Conservation (phyloP, 139 green algal genomes). For the Gonium pectorale region DNA sequence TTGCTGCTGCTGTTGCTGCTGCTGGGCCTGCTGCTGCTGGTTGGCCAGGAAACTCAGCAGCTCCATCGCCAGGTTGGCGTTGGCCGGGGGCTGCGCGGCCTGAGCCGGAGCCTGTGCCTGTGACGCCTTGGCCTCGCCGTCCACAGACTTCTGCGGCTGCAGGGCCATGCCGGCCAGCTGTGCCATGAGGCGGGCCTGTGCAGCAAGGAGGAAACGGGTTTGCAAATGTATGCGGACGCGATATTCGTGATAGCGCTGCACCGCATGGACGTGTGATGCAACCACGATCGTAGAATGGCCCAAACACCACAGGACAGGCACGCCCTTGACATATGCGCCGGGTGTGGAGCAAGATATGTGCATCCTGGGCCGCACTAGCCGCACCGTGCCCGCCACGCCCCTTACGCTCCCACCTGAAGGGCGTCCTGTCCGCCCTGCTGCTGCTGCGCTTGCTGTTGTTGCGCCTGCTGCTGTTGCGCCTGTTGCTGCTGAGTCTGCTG, state of each 20-base stretch:
- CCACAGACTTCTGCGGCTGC: neutral
- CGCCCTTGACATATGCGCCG: no score
- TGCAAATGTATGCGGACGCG: no score
- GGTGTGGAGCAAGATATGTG: no score
- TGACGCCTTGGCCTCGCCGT: constrained; percentile 7
- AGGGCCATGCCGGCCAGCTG: neutral
- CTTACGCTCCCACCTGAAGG: neutral
- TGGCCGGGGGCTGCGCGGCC: neutral
- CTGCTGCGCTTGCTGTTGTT: no score
- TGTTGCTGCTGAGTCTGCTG: constrained; percentile 30
- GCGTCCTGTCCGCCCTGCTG: neutral
- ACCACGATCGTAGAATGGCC: no score
- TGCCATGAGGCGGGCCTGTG: neutral
- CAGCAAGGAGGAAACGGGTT: no score
- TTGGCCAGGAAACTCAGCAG: constrained; percentile 16
- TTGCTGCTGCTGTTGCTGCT: constrained; percentile 3
- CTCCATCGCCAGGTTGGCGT: constrained; percentile 6
- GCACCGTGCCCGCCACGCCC: no score
- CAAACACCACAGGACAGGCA: no score
- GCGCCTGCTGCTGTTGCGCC: neutral
- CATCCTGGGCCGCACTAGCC: no score
- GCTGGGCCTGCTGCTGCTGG: constrained; percentile 21
- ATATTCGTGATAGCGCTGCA: no score
- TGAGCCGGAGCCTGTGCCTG: no score
- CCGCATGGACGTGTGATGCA: no score